Conservation (phyloP, 768 basidiomycete species). For the Rhizopogon vesiculosus region DNA sequence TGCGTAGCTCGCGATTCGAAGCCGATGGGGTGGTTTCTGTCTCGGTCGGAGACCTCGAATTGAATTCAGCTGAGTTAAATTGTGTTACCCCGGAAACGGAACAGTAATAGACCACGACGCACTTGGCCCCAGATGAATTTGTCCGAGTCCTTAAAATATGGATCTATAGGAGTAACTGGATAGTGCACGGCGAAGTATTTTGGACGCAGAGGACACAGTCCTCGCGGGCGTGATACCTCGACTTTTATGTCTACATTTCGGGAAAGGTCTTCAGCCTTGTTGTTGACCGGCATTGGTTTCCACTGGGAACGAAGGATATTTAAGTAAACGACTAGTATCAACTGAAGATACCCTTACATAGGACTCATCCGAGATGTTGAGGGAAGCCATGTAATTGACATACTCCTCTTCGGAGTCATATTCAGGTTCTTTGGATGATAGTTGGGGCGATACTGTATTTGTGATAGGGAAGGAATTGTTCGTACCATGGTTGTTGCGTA, state of each 20-base stretch:
- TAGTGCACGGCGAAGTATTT: constrained; percentile 15
- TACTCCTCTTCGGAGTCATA: constrained; percentile 19
- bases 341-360: constrained; percentile 12
- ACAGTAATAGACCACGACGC: neutral
- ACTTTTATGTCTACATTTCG: constrained; percentile 3
- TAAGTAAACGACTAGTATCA: neutral
- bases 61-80: neutral
- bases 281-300: constrained; percentile 18
- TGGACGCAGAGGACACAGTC: constrained; percentile 7
- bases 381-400: constrained; percentile 17
- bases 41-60: neutral
- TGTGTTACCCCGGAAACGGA: neutral
- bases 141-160: constrained; percentile 2
- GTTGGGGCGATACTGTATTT: neutral
- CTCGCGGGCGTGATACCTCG: neutral
- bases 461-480: neutral
- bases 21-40: neutral
- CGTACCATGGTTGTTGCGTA: neutral
- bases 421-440: neutral
- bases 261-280: constrained; percentile 29
- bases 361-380: constrained; percentile 25
- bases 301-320: constrained; percentile 14
- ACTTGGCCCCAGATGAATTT: constrained; percentile 16
- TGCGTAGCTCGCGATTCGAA: neutral
- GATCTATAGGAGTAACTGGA: constrained; percentile 13